Base-by-base conservation (phyloP, 768 basidiomycete species). In the Melanogaster broomeanus region DNA sequence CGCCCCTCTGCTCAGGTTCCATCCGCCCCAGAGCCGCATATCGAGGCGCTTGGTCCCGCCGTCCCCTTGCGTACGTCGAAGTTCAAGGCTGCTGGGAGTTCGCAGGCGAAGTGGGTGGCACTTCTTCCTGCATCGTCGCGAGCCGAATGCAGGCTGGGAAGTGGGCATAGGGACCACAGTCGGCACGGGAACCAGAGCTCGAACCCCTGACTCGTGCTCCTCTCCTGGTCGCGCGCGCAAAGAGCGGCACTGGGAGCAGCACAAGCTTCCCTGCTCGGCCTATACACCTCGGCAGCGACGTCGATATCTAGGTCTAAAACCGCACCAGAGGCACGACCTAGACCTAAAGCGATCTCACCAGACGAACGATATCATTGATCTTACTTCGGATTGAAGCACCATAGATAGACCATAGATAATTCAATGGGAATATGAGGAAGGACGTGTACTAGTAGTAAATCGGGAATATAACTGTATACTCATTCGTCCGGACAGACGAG, bases 311-410 rank as follows among this genome's bases (percentile, higher is more conserved):
- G 25, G 27, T 34, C 31, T 16, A 6, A 13, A 9, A 25, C 4
- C 35, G 24, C 13, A 30, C 25, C 25, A 31, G 42, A 28, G 21
- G 12, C 50, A 30, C 24, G 34, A 27, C 16, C 46, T 10, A 28
- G 18, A 13, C 16, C 40, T 33, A 39, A 25, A 55, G 3, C 13
- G 15, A 33, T 2, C 3, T 30, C 40, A 5, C 21, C 33, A 27
- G 33, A 31, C 44, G 47, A n/a, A 61, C 8, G 68, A 74, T 22
- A 51, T 77, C n/a, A 77, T 77, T 27, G 76, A 77, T 66, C 61
- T 77, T 15, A 76, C 76, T 6, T 76, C 57, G 16, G 58, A 61
- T 35, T 48, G 43, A 35, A 11, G 16, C 31, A 31, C 31, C 31
- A 13, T 2, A n/a, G 31, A 31, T 31, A 31, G n/a, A n/a, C 31